Evolutionary conservation across 2,329 filamentous ascomycete species (phyloP).

Genomic region (Penicillium sp.): DNA sequence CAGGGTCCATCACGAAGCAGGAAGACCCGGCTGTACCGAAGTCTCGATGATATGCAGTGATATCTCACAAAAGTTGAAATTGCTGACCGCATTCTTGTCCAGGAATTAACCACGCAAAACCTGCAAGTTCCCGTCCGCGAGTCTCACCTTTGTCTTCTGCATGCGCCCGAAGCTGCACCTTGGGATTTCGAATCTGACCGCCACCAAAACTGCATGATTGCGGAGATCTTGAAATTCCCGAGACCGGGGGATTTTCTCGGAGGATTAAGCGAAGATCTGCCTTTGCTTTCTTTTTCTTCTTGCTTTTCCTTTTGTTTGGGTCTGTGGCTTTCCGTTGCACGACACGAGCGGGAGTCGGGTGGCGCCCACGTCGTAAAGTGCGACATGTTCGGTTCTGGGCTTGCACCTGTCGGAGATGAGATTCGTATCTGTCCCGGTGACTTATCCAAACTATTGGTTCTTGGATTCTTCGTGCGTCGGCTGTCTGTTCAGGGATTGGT

Average conservation of each 20-base stretch:
- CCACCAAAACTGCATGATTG: not conserved
- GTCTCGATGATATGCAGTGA: not conserved
- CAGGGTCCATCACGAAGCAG: not conserved
- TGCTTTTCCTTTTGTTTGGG: not conserved
- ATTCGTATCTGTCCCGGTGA: not conserved
- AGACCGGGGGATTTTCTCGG: slow-evolving; percentile 5
- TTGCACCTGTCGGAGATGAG: slow-evolving; percentile 5
- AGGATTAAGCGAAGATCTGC: not conserved
- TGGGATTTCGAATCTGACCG: not conserved
- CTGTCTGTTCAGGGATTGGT: not conserved
- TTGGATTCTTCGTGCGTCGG: not conserved
- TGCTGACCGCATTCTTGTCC: not conserved
- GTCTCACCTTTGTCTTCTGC: not conserved
- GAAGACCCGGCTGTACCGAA: not conserved
- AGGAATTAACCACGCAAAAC: not conserved
- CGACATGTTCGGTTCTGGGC: not conserved
- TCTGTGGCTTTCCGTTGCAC: slow-evolving; percentile 1
- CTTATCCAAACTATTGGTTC: not conserved
- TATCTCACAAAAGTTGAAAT: not conserved
- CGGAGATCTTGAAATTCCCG: not conserved
- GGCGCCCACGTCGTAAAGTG: slow-evolving; percentile 1
- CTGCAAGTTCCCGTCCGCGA: slow-evolving; percentile 1
- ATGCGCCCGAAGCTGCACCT: not conserved
- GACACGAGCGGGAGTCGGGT: not conserved
- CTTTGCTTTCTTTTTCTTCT: not conserved